Conservation (phyloP, 257 asterid species). For the Nicotiana tomentosiformis region DNA sequence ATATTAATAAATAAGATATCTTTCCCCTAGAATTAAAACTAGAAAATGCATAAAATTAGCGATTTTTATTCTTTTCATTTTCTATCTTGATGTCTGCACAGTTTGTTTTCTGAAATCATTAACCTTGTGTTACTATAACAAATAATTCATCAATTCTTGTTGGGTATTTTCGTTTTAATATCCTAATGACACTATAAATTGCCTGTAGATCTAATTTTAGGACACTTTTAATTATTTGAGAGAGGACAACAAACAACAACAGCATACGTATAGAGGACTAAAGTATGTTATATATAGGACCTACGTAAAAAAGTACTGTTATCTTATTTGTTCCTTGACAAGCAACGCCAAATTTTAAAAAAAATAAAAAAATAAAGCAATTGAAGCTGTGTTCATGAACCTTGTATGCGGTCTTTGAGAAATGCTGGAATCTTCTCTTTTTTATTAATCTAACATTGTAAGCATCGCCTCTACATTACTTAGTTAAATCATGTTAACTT, state of each 20-base stretch:
- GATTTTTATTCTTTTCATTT: not conserved
- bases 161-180: not conserved
- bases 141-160: not conserved
- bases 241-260: not conserved
- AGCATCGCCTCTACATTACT: not conserved
- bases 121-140: not conserved
- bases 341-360: not conserved
- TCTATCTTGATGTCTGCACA: not conserved
- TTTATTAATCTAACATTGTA: too few relatives aligned
- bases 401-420: not conserved
- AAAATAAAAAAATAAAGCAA: not conserved
- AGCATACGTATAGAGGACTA: not conserved
- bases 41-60: not conserved
- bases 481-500: not conserved
- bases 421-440: not conserved
- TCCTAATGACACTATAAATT: not conserved
- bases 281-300: not conserved
- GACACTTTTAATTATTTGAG: not conserved
- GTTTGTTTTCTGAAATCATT: not conserved
- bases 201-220: not conserved
- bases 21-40: not conserved
- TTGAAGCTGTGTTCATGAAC: conserved; percentile 1
- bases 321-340: not conserved
- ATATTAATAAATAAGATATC: not conserved
- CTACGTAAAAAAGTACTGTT: not conserved